These are phyloP conservation scores for Cryphonectria japonica DNA, from an alignment of 2,329 filamentous ascomycete species.

Conservation along the genomic window DNA sequence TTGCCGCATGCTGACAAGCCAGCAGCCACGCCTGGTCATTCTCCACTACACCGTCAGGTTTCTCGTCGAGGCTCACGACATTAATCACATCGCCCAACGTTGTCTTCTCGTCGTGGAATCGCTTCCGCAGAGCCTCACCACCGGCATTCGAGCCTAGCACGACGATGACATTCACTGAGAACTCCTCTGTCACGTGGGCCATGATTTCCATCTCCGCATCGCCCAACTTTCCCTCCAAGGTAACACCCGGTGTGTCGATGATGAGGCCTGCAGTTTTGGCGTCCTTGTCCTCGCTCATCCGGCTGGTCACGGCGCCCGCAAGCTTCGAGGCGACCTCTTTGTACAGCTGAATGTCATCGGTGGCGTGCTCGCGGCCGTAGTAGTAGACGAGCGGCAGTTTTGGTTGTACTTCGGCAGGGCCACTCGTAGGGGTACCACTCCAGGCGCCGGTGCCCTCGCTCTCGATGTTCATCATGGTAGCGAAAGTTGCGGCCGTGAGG, in stretches of 20 bases:
- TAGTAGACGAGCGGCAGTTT: conserved; percentile 92
- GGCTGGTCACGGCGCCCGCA: conserved; percentile 76
- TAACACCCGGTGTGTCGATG: conserved; percentile 78
- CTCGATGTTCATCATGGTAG: conserved; percentile 81
- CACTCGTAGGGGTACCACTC: conserved; percentile 88
- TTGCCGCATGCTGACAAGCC: conserved; percentile 71
- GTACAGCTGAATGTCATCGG: conserved; percentile 74
- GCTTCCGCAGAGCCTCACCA: conserved; percentile 72
- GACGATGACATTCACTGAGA: conserved; percentile 77
- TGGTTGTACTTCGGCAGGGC: conserved; percentile 83
- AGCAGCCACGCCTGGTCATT: conserved; percentile 77
- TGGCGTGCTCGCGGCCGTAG: conserved; percentile 74
- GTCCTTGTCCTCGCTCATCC: conserved; percentile 74
- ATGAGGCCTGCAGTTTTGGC: conserved; percentile 78
- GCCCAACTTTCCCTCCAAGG: conserved; percentile 60
- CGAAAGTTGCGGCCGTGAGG: conserved; percentile 83
- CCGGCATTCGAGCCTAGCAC: conserved; percentile 80
- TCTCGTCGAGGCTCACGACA: conserved; percentile 73
- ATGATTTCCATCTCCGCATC: conserved; percentile 72
- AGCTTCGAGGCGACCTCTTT: conserved; percentile 75
- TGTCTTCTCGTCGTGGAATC: conserved; percentile 63
- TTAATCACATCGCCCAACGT: conserved; percentile 69
- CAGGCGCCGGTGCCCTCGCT: conserved; percentile 76
- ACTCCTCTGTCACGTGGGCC: conserved; percentile 70
- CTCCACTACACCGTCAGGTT: conserved; percentile 83